These are phyloP conservation scores for Cercospora brassicicola DNA, from an alignment of 2,329 filamentous ascomycete species.

Conservation along the genomic window DNA sequence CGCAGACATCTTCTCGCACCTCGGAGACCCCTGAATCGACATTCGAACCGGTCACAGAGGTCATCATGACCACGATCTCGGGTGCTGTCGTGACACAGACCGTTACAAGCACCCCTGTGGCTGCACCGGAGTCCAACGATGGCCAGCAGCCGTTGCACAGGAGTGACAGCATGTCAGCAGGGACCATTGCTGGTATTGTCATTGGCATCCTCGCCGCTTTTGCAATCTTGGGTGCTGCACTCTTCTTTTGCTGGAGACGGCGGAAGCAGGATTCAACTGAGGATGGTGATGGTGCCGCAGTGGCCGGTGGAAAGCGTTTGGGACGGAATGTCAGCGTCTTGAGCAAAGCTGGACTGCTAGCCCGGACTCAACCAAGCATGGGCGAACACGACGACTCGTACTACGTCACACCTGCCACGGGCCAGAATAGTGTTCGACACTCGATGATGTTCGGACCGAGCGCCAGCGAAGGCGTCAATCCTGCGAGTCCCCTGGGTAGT, in stretches of 20 bases:
- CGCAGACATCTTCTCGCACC: slow-evolving; percentile 20
- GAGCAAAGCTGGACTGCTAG: slow-evolving; percentile 50
- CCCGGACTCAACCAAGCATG: slow-evolving; percentile 31
- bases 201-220: slow-evolving; percentile 45
- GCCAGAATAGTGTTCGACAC: slow-evolving; percentile 37
- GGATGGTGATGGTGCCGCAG: slow-evolving; percentile 13
- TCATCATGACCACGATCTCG: slow-evolving; percentile 46
- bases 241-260: slow-evolving; percentile 45
- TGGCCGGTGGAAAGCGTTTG: slow-evolving; percentile 22
- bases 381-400: slow-evolving; percentile 33
- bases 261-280: slow-evolving; percentile 27
- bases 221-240: slow-evolving; percentile 40
- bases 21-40: slow-evolving; percentile 28
- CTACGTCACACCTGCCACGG: slow-evolving; percentile 22
- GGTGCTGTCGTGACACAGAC: slow-evolving; percentile 48
- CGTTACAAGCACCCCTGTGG: slow-evolving; percentile 43
- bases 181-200: slow-evolving; percentile 48
- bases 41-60: slow-evolving; percentile 35
- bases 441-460: slow-evolving; percentile 36
- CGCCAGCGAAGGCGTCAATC: slow-evolving; percentile 31
- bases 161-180: slow-evolving; percentile 39
- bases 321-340: slow-evolving; percentile 50
- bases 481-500: slow-evolving; percentile 37
- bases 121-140: slow-evolving; percentile 22
- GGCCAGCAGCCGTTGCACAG: slow-evolving; percentile 25